Base-by-base conservation (phyloP, 345 rosid genomes). In the Lumnitzera littorea region DNA sequence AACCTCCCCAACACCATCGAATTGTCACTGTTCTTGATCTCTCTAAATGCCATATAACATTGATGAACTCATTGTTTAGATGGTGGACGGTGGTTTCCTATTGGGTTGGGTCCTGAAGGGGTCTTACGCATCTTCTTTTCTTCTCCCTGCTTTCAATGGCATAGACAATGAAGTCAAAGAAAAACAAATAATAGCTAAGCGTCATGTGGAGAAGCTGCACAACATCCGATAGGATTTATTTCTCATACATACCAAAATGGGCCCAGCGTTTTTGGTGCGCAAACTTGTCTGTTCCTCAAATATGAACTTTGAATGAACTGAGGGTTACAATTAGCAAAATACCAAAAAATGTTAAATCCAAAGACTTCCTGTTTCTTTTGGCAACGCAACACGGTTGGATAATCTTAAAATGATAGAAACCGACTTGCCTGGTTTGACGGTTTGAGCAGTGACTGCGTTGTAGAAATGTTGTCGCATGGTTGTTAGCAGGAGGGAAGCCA, bases 371-470 rank as follows among this genome's bases (percentile, higher is more conserved):
- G 48, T n/a, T 56, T 56, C 48, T n/a, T 14, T 12, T 0, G 57
- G 15, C 27, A 25, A 55, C 24, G 17, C 36, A 13, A 6, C 31
- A 7, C 41, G 36, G 29, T 9, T 24, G 15, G 16, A 25, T 13
- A 29, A 55, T 36, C 46, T 15, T 46, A 57, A 49, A 47, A 56
- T 20, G 65, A 56, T 51, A 43, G 46, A 49, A n/a, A 50, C 56
- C 31, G 11, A 54, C 56, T 74, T 78, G 59, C 88, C 85, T 76
- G 80, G 72, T 57, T 72, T 82, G 60, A 15, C 62, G 24, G 81
- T 81, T 55, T 66, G 80, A 72, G 73, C 80, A 58, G 47, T 53
- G 61, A 69, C 56, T n/a, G 55, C 56, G 36, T 15, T 31, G 59
- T 63, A 27, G 61, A 50, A 48, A 64, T 43, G 62, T 12, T 50